Percentiles rank a stretch among this genome's conserved stretches.
These are phyloP conservation scores for Hanseniaspora vineae DNA, from an alignment of 805 yeast genomes.

Conservation along the genomic window DNA sequence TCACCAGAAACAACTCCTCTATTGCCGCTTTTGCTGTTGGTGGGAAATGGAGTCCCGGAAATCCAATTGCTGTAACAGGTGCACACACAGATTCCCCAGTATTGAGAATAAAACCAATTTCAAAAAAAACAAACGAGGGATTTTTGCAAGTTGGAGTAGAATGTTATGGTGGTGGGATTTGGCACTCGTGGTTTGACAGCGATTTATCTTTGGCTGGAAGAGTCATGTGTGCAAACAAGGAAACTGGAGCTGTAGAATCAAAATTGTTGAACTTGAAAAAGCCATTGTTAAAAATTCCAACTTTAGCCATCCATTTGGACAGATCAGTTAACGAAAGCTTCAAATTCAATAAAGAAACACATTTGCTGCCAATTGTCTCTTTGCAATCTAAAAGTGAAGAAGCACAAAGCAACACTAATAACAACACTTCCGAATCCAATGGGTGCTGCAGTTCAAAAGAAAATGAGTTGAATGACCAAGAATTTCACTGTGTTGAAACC, in stretches of 20 bases:
- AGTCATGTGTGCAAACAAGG: constrained; percentile 48
- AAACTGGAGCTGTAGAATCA: constrained; percentile 39
- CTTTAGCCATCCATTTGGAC: constrained; percentile 84
- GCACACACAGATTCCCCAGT: constrained; percentile 96
- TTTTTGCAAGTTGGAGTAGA: constrained; percentile 87
- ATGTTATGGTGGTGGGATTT: constrained; percentile 89
- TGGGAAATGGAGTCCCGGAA: constrained; percentile 55
- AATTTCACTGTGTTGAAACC: constrained; percentile 51
- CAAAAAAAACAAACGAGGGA: constrained; percentile 58
- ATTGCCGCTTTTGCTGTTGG: constrained; percentile 82
- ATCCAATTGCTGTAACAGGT: constrained; percentile 80
- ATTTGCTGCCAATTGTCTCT: constrained; percentile 79
- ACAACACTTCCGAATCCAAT: too few relatives aligned
- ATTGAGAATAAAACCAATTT: constrained; percentile 76
- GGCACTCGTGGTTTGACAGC: constrained; percentile 96
- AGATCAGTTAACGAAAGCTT: constrained; percentile 65
- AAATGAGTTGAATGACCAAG: constrained; percentile 34
- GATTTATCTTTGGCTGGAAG: constrained; percentile 88
- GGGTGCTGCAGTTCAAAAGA: constrained; percentile 39
- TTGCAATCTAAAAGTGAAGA: constrained; percentile 24
- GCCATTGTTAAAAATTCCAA: constrained; percentile 84
- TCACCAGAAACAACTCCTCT: constrained; percentile 83
- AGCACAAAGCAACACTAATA: constrained; percentile 4
- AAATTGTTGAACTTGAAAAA: constrained; percentile 65
- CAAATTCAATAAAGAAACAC: constrained; percentile 81